phyloP scores from a whole-genome alignment of 345 rosid species.

The Cardamine resedifolia region DNA sequence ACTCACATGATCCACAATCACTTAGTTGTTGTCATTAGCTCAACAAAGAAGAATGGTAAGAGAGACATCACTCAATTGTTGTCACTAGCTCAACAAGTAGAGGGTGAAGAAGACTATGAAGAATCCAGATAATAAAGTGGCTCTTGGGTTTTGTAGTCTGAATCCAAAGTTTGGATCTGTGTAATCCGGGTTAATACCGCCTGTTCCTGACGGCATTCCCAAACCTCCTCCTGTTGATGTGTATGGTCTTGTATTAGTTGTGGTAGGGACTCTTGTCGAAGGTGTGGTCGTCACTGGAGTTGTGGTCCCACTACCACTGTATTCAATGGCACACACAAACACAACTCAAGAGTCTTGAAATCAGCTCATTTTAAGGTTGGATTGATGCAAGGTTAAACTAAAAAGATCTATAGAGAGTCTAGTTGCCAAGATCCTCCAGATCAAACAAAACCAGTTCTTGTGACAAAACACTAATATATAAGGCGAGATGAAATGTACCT shows the following conservation, averaged over 20 bases:
- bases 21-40: conserved; percentile 19
- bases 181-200: conserved; percentile 37
- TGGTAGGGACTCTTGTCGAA: conserved; percentile 39
- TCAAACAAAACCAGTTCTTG: conserved; percentile 5
- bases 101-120: background rate
- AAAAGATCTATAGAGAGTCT: background rate
- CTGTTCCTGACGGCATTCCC: conserved; percentile 35
- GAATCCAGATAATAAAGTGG: background rate
- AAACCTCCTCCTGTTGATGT: conserved; percentile 31
- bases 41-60: conserved; percentile 3
- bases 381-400: background rate
- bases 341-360: background rate
- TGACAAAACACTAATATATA: background rate
- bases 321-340: background rate
- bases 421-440: background rate
- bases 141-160: conserved; percentile 31
- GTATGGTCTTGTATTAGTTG: conserved; percentile 41
- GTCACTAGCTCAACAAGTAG: conserved; percentile 10
- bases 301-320: conserved; percentile 35
- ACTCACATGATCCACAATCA: conserved; percentile 29
- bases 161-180: conserved; percentile 34
- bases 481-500: conserved; percentile 21
- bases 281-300: conserved; percentile 43
- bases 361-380: background rate
- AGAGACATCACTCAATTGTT: conserved; percentile 2